Percentiles rank a stretch among this genome's conserved stretches.
Evolutionary conservation across 1,284 basidiomycete species (phyloP).

Genomic region (Naganishia sp.): DNA sequence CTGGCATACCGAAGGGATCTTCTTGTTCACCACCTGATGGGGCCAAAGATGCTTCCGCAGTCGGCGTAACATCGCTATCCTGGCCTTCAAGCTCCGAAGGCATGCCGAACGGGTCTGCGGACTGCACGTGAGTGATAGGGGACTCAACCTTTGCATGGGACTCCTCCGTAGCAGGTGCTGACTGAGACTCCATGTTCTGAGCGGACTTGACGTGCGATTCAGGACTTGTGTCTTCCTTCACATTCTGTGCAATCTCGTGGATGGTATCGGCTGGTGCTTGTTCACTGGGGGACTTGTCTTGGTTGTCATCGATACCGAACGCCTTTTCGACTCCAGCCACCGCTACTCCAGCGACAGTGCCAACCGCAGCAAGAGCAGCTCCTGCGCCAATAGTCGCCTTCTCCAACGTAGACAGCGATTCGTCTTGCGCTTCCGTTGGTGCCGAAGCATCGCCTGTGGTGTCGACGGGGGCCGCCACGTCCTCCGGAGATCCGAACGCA

Average conservation of each 20-base stretch:
- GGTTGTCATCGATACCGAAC: constrained; percentile 38
- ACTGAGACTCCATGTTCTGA: constrained; percentile 14
- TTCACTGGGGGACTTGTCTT: constrained; percentile 40
- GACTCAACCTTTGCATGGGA: background rate
- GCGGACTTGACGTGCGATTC: constrained; percentile 14
- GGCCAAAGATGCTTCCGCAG: constrained; percentile 7
- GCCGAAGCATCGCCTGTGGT: background rate
- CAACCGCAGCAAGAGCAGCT: constrained; percentile 32
- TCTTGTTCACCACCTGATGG: constrained; percentile 56
- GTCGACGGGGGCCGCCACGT: constrained; percentile 4
- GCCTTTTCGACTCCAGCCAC: constrained; percentile 45
- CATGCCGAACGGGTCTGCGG: constrained; percentile 31
- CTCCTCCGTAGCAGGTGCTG: background rate
- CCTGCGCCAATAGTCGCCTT: constrained; percentile 33
- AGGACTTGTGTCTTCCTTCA: constrained; percentile 9
- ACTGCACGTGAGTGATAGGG: constrained; percentile 1
- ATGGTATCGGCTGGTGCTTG: constrained; percentile 32
- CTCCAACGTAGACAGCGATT: constrained; percentile 26
- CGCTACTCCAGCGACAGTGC: constrained; percentile 32
- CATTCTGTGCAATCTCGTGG: constrained; percentile 26
- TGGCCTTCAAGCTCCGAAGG: background rate
- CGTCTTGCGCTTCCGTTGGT: constrained; percentile 5
- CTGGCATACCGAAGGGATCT: constrained; percentile 64
- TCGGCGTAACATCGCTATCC: constrained; percentile 11
- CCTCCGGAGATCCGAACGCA: constrained; percentile 12